Evolutionary conservation across 129 eudicot species (phyloP).

Genomic region (Glebionis coronaria): DNA sequence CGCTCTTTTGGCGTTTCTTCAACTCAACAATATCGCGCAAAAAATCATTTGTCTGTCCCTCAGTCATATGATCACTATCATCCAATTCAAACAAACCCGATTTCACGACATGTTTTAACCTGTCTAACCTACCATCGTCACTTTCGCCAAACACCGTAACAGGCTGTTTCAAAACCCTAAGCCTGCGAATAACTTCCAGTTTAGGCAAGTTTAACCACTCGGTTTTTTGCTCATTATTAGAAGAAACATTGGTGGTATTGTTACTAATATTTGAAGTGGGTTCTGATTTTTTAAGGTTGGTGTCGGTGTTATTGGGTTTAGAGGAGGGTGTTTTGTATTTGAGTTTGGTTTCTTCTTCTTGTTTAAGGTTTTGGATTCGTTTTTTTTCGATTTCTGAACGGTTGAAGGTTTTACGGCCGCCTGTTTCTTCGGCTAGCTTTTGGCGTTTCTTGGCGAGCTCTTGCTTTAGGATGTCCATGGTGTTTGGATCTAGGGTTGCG

Average conservation of each 20-base stretch:
- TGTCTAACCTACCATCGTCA: slow-evolving; percentile 64
- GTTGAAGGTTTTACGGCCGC: slow-evolving; percentile 69
- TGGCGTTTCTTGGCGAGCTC: slow-evolving; percentile 64
- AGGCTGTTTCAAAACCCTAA: slow-evolving; percentile 82
- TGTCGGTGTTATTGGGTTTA: slow-evolving; percentile 17
- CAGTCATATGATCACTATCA: slow-evolving; percentile 91
- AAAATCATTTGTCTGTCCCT: slow-evolving; percentile 95
- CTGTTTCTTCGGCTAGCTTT: slow-evolving; percentile 50
- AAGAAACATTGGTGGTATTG: not conserved
- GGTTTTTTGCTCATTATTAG: slow-evolving; percentile 70
- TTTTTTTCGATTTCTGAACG: slow-evolving; percentile 90
- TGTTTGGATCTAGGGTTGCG: slow-evolving; percentile 12
- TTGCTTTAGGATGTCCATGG: slow-evolving; percentile 84
- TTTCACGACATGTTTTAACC: slow-evolving; percentile 78
- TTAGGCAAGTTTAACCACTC: slow-evolving; percentile 60
- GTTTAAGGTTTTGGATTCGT: slow-evolving; percentile 69
- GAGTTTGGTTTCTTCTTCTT: slow-evolving; percentile 69
- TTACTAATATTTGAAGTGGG: not conserved
- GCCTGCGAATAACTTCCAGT: slow-evolving; percentile 78
- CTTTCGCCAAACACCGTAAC: slow-evolving; percentile 83
- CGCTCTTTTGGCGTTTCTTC: slow-evolving; percentile 88
- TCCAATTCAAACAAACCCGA: slow-evolving; percentile 83
- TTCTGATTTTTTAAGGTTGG: slow-evolving; percentile 35
- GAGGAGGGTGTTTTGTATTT: slow-evolving; percentile 32
- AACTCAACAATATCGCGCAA: slow-evolving; percentile 77